Percentiles rank a stretch among this genome's conserved stretches.
These are phyloP conservation scores for Entelexis paramagnoliae DNA, from an alignment of 1,139 yeast species.

Conservation along the genomic window DNA sequence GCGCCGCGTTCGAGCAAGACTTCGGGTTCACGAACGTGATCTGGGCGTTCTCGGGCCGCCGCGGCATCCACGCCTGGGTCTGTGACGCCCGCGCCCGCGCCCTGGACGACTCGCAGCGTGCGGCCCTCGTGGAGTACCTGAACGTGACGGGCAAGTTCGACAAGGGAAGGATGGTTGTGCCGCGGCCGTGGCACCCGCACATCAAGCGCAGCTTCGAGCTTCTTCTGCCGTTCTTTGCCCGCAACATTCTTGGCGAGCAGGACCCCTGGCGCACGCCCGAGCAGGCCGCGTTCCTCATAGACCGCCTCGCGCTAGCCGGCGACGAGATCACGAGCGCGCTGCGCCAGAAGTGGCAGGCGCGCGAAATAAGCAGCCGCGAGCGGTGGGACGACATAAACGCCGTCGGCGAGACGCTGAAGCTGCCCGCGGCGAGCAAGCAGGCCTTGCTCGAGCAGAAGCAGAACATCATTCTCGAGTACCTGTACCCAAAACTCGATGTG, in stretches of 20 bases:
- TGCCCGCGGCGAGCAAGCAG: constrained; percentile 15
- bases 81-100: constrained; percentile 74
- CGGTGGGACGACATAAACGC: constrained; percentile 81
- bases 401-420: constrained; percentile 39
- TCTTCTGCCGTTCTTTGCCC: constrained; percentile 52
- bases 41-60: constrained; percentile 97
- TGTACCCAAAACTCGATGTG: constrained; percentile 87
- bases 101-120: constrained; percentile 61
- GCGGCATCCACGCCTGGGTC: constrained; percentile 99
- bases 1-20: constrained; percentile 64
- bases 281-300: constrained; percentile 47
- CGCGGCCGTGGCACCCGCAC: constrained; percentile 86
- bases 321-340: constrained; percentile 43
- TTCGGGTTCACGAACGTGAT: constrained; percentile 79
- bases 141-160: constrained; percentile 55
- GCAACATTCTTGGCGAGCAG: constrained; percentile 64
- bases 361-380: constrained; percentile 35
- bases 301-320: constrained; percentile 44
- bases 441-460: constrained; percentile 63
- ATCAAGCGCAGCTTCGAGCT: constrained; percentile 53
- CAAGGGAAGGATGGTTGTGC: constrained; percentile 36
- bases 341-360: constrained; percentile 31
- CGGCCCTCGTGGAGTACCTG: constrained; percentile 72
- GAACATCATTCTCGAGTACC: constrained; percentile 65
- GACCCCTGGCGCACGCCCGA: constrained; percentile 64